phyloP scores from a whole-genome alignment of 2,329 filamentous ascomycete genomes.

The Trichoderma atrobrunneum region DNA sequence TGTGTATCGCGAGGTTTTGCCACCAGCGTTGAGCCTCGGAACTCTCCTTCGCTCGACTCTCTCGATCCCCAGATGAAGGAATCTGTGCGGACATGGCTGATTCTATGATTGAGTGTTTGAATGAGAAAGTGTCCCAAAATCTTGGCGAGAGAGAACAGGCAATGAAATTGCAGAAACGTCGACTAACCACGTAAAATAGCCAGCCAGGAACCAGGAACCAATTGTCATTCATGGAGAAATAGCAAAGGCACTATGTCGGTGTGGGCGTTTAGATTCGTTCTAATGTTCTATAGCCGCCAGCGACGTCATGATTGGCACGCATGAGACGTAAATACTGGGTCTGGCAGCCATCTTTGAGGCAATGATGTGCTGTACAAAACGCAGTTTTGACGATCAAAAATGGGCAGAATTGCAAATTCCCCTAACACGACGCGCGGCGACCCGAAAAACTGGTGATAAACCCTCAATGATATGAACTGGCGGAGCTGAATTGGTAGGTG shows the following conservation, averaged over 20 bases:
- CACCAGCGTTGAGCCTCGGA: neutral
- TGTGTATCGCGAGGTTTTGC: neutral
- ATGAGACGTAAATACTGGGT: conserved; percentile 3
- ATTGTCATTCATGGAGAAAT: neutral
- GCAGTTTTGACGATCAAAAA: neutral
- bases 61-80: neutral
- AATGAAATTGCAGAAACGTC: neutral
- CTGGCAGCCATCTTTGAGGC: neutral
- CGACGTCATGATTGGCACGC: conserved; percentile 14
- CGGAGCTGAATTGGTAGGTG: neutral
- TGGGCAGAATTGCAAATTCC: conserved; percentile 9
- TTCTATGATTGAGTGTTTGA: no score
- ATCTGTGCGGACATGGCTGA: neutral
- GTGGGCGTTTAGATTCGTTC: neutral
- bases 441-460: neutral
- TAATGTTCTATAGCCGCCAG: neutral
- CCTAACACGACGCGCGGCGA: neutral
- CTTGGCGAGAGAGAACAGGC: neutral
- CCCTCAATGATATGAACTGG: neutral
- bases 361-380: conserved; percentile 4
- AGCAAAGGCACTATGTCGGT: neutral
- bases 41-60: neutral
- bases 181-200: neutral
- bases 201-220: conserved; percentile 1
- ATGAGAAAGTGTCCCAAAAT: no score